A percentile compares a stretch with the other conserved stretches of the same genome.
These are phyloP conservation scores for Neurospora pannonica DNA, from an alignment of 495 filamentous ascomycete species.

Conservation along the genomic window DNA sequence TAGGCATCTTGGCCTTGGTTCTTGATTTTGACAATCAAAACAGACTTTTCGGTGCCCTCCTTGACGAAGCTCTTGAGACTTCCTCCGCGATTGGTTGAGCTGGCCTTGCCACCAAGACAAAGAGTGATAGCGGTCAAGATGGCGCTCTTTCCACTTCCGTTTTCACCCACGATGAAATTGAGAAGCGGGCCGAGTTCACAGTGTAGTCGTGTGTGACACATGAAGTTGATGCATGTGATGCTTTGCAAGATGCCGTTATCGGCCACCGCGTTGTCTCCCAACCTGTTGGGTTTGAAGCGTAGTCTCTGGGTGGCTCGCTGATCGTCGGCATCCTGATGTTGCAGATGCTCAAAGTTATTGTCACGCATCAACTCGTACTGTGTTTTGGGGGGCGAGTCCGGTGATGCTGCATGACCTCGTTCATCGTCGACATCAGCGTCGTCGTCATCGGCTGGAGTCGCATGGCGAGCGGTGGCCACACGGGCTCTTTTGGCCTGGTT, in stretches of 20 bases:
- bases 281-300: constrained; percentile 41
- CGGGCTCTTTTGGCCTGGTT: neutral
- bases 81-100: constrained; percentile 87
- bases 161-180: constrained; percentile 96
- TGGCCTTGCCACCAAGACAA: constrained; percentile 90
- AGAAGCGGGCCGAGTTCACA: constrained; percentile 83
- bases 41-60: constrained; percentile 58
- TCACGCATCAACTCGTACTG: constrained; percentile 45
- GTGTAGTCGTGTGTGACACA: constrained; percentile 79
- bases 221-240: constrained; percentile 82
- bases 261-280: constrained; percentile 60
- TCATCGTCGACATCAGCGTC: constrained; percentile 21
- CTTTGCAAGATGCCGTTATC: constrained; percentile 79
- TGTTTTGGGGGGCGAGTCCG: constrained; percentile 29
- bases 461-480: constrained; percentile 37
- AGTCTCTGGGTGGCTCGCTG: constrained; percentile 64
- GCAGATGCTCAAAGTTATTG: constrained; percentile 41
- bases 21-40: constrained; percentile 68
- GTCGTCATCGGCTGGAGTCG: constrained; percentile 26
- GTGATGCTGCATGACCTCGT: neutral
- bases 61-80: constrained; percentile 90
- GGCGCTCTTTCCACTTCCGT: constrained; percentile 98
- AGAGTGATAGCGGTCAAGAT: constrained; percentile 91
- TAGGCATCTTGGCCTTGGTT: constrained; percentile 80
- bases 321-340: constrained; percentile 49